Evolutionary conservation across 495 filamentous ascomycete genomes (phyloP).

Genomic region (Ascodesmis nigricans): DNA sequence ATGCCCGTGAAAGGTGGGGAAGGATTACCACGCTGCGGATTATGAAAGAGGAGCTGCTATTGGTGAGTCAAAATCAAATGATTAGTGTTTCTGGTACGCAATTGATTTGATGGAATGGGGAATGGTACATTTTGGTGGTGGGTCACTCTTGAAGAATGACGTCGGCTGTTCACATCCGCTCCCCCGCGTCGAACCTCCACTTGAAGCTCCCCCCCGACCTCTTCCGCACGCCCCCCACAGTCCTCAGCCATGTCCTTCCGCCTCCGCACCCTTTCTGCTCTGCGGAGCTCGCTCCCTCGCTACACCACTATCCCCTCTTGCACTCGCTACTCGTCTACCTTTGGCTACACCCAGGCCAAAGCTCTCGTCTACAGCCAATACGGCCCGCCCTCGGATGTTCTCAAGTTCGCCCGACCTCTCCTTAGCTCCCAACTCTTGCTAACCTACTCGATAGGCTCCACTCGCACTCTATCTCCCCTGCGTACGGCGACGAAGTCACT

Average conservation of each 20-base stretch:
- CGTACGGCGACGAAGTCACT: constrained; percentile 37
- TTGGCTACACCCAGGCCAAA: constrained; percentile 95
- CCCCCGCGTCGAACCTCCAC: constrained; percentile 1
- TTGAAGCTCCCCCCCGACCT: background rate
- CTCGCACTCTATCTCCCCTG: constrained; percentile 58
- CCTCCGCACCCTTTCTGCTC: constrained; percentile 4
- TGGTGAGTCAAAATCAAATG: too few relatives aligned
- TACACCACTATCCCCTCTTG: constrained; percentile 7
- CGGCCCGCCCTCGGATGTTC: constrained; percentile 65
- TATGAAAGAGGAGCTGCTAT: too few relatives aligned
- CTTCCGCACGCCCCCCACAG: background rate
- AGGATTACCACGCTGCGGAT: too few relatives aligned
- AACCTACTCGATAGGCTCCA: constrained; percentile 35
- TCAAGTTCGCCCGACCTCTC: constrained; percentile 31
- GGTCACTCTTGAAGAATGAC: constrained; percentile 2
- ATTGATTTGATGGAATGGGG: too few relatives aligned
- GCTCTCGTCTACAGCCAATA: constrained; percentile 64
- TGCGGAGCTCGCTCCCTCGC: constrained; percentile 5
- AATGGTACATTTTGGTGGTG: background rate
- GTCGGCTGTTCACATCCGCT: too few relatives aligned
- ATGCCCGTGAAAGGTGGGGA: too few relatives aligned
- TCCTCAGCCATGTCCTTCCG: constrained; percentile 6
- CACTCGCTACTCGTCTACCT: constrained; percentile 40
- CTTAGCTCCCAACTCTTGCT: constrained; percentile 1
- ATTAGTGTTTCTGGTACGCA: too few relatives aligned